Base-by-base conservation (phyloP, 177 flowering plant species). In the Vitis hybrid region DNA sequence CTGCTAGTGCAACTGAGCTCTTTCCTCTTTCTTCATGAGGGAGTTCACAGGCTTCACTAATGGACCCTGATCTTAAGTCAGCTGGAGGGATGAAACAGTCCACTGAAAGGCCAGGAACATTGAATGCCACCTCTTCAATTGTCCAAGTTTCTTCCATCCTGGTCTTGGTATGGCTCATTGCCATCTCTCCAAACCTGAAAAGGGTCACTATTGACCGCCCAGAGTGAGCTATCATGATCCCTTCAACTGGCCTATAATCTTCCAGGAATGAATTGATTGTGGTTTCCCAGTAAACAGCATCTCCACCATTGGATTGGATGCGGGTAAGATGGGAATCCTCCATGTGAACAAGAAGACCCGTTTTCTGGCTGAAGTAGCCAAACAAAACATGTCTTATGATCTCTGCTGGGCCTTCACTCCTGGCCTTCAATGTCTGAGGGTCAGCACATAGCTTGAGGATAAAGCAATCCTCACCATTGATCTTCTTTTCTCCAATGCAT, bases 281-380 rank as follows among this genome's bases (percentile, higher is more conserved):
- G 9, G 88, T 87, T 62, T 87, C 90, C 90, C 88, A 87, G 68
- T 82, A 87, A 61, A 85, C 82, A 13, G 90, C 83, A 72, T 87
- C 87, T 1, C 87, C 90, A 12, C 90, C 87, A 64, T 67, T 74
- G 45, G 85, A 75, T 68, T 87, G 90, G 69, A 87, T 87, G 23
- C 90, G 84, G 62, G 90, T 85, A 48, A 87, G 75, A 74, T 87
- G 90, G 1, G 90, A 87, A 76, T 87, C 90, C 76, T 87, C 90
- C 75, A 87, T 80, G 59, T 81, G 84, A 62, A 83, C 81, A 10
- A 87, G 83, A 64, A 87, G 87, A 18, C 90, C 90, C 0, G 88
- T 85, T 66, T 75, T 85, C 70, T 85, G 88, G 75, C 90, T 87
- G 80, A 87, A 87, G 81, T 84, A 86, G 67, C 89, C 89, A 66